These are phyloP conservation scores for Cinchona pubescens DNA, from an alignment of 257 asterid genomes.

Conservation along the genomic window DNA sequence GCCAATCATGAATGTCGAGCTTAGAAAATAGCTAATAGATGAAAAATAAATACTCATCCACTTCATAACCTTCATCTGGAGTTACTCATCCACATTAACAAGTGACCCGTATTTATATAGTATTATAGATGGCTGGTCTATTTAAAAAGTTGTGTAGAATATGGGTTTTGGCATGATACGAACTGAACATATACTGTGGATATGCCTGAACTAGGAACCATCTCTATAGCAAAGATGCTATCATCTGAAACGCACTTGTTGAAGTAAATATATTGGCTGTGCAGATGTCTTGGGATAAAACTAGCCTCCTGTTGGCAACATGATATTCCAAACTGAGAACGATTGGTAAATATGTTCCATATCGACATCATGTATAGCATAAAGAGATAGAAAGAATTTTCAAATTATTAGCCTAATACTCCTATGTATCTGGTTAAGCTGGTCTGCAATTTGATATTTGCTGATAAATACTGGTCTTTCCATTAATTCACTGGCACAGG, in stretches of 20 bases:
- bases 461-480: not conserved
- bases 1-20: not conserved
- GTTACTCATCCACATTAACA: not conserved
- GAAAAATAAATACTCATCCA: too few relatives aligned
- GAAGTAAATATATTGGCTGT: not conserved
- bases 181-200: not conserved
- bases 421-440: not conserved
- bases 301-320: not conserved
- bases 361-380: not conserved
- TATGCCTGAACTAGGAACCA: not conserved
- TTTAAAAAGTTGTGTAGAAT: not conserved
- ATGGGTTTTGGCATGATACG: not conserved
- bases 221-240: not conserved
- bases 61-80: not conserved
- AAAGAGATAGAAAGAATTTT: not conserved
- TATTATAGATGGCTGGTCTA: not conserved
- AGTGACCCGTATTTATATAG: not conserved
- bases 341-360: not conserved
- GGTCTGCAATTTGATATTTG: not conserved
- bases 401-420: slow-evolving; percentile 3
- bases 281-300: not conserved
- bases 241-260: not conserved
- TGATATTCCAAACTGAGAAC: not conserved
- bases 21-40: not conserved
- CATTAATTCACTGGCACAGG: not conserved